Conservation (phyloP, 169 alveolate genomes). For the Cystoisospora suis region DNA sequence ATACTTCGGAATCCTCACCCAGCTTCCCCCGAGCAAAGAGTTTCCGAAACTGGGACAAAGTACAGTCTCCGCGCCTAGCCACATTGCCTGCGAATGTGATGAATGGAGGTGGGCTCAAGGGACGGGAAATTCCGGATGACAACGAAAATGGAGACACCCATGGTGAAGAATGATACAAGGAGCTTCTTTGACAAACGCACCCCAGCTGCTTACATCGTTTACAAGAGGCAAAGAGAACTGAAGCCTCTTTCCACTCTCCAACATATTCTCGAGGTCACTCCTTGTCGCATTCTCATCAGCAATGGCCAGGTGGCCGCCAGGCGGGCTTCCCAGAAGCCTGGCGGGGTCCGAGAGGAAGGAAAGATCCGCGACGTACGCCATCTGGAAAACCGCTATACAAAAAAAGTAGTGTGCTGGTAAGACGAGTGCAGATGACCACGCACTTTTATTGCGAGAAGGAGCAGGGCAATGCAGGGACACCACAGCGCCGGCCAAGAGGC, state of each 20-base stretch:
- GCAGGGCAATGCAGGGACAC: too few species aligned
- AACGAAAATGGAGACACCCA: too few species aligned
- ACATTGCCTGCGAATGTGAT: too few species aligned
- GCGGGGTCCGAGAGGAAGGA: slow-evolving; percentile 21
- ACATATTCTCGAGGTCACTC: neutral
- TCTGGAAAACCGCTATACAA: neutral
- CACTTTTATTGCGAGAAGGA: too few species aligned
- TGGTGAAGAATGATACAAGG: neutral
- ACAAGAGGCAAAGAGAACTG: neutral
- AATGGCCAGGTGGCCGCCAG: neutral
- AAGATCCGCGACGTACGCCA: slow-evolving; percentile 36
- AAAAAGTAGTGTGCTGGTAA: neutral
- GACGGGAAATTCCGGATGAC: too few species aligned
- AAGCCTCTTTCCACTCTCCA: slow-evolving; percentile 5
- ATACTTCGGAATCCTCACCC: too few species aligned
- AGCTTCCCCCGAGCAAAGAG: too few species aligned
- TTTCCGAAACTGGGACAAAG: too few species aligned
- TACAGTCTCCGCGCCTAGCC: too few species aligned
- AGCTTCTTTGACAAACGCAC: neutral
- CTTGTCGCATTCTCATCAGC: neutral
- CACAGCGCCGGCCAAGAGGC: too few species aligned
- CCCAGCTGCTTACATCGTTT: neutral
- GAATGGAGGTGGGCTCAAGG: too few species aligned
- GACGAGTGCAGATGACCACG: too few species aligned
- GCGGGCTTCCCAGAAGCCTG: neutral